phyloP scores from a whole-genome alignment of 192 early-diverging fungal species.

The Paraglomus brasilianum region DNA sequence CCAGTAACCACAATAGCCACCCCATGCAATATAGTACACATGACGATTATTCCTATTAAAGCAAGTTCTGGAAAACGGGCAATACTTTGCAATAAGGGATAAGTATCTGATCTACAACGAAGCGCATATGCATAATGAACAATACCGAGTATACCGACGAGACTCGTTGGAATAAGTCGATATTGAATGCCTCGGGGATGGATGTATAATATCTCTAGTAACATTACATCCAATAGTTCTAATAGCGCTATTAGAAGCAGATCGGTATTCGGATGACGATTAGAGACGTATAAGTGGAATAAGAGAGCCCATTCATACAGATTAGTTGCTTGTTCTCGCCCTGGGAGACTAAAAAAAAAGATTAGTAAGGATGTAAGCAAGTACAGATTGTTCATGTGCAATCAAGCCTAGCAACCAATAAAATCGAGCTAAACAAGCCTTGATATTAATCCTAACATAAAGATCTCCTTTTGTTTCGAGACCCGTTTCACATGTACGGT shows the following conservation, averaged over 20 bases:
- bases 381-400: too few species aligned
- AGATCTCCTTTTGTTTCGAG: too few species aligned
- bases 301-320: constrained; percentile 49
- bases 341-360: constrained; percentile 28
- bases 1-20: constrained; percentile 43
- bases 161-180: constrained; percentile 41
- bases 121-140: constrained; percentile 42
- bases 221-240: constrained; percentile 42
- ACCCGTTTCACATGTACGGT: too few species aligned
- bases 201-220: constrained; percentile 43
- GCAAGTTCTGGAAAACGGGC: constrained; percentile 47
- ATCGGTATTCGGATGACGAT: constrained; percentile 35
- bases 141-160: constrained; percentile 45
- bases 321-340: constrained; percentile 40
- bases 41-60: constrained; percentile 42
- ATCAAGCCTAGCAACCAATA: too few species aligned
- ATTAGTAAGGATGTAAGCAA: background rate
- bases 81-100: constrained; percentile 44
- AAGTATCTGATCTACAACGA: constrained; percentile 34
- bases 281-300: constrained; percentile 43
- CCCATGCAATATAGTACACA: constrained; percentile 43
- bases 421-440: too few species aligned
- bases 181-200: constrained; percentile 41
- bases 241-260: constrained; percentile 44
- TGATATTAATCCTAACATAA: too few species aligned